A percentile compares a stretch with the other conserved stretches of the same genome.
Conservation (phyloP, 805 yeast species). For the Barnettozyma californica region DNA sequence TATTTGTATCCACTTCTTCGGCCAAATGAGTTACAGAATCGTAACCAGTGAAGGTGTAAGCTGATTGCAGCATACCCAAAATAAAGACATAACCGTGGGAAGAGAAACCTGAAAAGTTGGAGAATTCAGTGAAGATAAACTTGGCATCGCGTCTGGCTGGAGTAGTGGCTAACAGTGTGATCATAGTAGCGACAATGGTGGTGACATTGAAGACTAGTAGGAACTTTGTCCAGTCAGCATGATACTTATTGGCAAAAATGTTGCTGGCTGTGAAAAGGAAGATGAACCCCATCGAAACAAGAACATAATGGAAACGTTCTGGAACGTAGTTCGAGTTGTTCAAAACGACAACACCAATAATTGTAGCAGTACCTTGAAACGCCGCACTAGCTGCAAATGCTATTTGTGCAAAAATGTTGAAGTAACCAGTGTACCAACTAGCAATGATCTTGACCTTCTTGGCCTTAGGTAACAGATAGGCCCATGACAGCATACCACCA, state of each 20-base stretch:
- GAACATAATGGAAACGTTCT: conserved; percentile 20
- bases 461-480: conserved; percentile 27
- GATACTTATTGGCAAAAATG: conserved; percentile 21
- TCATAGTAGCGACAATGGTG: conserved; percentile 18
- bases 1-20: conserved; percentile 27
- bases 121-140: conserved; percentile 24
- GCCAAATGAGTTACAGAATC: conserved; percentile 33
- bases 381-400: conserved; percentile 24
- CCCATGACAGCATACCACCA: conserved; percentile 33
- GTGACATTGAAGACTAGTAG: conserved; percentile 18
- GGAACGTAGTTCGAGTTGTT: conserved; percentile 16
- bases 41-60: conserved; percentile 28
- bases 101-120: conserved; percentile 21
- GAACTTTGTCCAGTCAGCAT: conserved; percentile 19
- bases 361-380: conserved; percentile 24
- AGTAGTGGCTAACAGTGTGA: conserved; percentile 19
- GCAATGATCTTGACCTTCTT: conserved; percentile 20
- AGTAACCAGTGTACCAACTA: conserved; percentile 29
- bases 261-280: conserved; percentile 20
- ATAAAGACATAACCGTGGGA: conserved; percentile 25
- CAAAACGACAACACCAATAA: conserved; percentile 18
- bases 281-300: conserved; percentile 22
- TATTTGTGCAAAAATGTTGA: conserved; percentile 25
- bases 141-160: conserved; percentile 21
- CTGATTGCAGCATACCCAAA: conserved; percentile 24